These are phyloP conservation scores for Aulographum hederae DNA, from an alignment of 2,329 filamentous ascomycete genomes.

Conservation along the genomic window DNA sequence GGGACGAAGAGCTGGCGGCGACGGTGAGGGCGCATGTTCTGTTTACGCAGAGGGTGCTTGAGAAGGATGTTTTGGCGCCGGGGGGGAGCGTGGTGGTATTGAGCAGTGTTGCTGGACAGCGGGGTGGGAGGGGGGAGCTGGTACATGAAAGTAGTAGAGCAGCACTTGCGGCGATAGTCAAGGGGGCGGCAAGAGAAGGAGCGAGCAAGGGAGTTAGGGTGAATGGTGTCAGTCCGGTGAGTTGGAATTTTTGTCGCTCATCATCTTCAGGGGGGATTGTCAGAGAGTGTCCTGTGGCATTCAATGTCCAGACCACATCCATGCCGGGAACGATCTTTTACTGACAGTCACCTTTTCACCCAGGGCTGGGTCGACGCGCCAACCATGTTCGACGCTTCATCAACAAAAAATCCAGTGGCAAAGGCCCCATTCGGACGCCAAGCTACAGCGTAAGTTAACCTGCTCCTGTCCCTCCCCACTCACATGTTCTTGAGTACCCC, in stretches of 20 bases:
- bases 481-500: not conserved
- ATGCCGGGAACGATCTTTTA: no score
- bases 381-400: not conserved
- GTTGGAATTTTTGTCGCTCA: not conserved
- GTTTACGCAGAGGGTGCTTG: constrained; percentile 1
- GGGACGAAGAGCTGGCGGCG: constrained; percentile 2
- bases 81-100: not conserved
- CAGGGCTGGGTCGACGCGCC: constrained; percentile 2
- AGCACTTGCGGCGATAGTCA: not conserved
- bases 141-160: constrained; percentile 1
- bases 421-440: constrained; percentile 1
- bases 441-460: constrained; percentile 2
- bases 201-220: constrained; percentile 1
- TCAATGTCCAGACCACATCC: no score
- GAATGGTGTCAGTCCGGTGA: constrained; percentile 1
- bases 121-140: not conserved
- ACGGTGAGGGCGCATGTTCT: constrained; percentile 1
- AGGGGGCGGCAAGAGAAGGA: not conserved
- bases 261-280: no score
- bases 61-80: not conserved
- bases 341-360: no score
- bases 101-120: not conserved
- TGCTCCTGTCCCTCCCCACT: no score
- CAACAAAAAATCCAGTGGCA: constrained; percentile 1
- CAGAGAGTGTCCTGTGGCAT: no score